Conservation (phyloP, 257 asterid genomes). For the Salvia miltiorrhiza region DNA sequence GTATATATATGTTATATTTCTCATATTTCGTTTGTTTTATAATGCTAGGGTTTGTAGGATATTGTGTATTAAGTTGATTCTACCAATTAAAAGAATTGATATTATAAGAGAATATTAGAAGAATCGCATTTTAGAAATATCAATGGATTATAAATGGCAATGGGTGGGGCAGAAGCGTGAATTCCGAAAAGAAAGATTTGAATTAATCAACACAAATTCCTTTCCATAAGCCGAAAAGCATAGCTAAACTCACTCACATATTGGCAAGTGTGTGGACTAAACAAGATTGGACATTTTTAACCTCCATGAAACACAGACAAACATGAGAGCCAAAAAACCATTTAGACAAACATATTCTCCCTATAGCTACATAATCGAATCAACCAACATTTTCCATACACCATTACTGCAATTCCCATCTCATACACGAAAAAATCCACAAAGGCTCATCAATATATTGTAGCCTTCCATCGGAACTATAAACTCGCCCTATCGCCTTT, state of each 20-base stretch:
- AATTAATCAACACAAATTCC: not conserved
- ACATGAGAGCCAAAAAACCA: not conserved
- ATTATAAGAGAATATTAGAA: too few relatives aligned
- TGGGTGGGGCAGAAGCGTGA: not conserved
- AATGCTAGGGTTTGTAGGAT: too few relatives aligned
- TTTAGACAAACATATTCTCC: not conserved
- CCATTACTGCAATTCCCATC: not conserved
- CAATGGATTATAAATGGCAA: too few relatives aligned
- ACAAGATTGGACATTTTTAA: slow-evolving; percentile 9
- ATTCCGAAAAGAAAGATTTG: not conserved
- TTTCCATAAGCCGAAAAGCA: slow-evolving; percentile 18
- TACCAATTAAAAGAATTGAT: too few relatives aligned
- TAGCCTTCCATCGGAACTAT: not conserved
- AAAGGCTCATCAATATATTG: not conserved
- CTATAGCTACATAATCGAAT: not conserved
- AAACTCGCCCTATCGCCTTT: not conserved
- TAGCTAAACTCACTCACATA: too few relatives aligned
- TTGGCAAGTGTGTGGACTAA: slow-evolving; percentile 2
- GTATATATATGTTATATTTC: too few relatives aligned
- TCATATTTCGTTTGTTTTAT: too few relatives aligned
- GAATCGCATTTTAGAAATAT: too few relatives aligned
- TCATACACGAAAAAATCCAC: not conserved
- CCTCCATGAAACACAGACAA: slow-evolving; percentile 14
- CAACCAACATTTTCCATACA: not conserved
- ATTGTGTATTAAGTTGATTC: too few relatives aligned